A percentile compares a stretch with the other conserved stretches of the same genome.
phyloP scores from a whole-genome alignment of 2,329 filamentous ascomycete genomes.

The Fusarium vanettenii region DNA sequence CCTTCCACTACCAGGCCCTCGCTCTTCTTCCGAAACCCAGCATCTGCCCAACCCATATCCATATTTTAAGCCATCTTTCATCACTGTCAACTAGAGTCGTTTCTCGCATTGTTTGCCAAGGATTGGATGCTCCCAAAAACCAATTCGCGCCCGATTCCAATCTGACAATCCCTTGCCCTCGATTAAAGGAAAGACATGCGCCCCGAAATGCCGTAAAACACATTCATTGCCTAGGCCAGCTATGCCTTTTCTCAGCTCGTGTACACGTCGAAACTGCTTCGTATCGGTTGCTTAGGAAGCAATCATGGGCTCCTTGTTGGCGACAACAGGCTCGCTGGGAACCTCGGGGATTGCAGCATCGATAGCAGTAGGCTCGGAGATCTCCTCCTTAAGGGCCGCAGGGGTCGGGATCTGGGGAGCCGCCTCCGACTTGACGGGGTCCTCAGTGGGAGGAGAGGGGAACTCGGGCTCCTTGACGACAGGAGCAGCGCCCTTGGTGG shows the following conservation, averaged over 20 bases:
- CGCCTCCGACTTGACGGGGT: conserved; percentile 44
- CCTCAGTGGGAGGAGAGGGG: conserved; percentile 52
- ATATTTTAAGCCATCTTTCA: conserved; percentile 38
- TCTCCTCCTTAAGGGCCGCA: conserved; percentile 40
- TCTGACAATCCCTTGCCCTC: conserved; percentile 40
- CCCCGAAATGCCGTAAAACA: conserved; percentile 46
- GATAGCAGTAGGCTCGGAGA: conserved; percentile 39
- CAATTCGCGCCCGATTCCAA: conserved; percentile 42
- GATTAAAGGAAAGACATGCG: conserved; percentile 41
- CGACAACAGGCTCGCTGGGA: conserved; percentile 34
- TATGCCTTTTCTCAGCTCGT: conserved; percentile 43
- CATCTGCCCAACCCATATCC: conserved; percentile 32
- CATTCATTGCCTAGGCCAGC: conserved; percentile 41
- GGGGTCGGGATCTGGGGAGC: conserved; percentile 37
- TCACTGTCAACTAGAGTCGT: conserved; percentile 41
- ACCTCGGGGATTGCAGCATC: conserved; percentile 43
- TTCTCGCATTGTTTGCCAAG: conserved; percentile 41
- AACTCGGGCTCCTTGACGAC: conserved; percentile 48
- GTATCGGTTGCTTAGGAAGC: conserved; percentile 44
- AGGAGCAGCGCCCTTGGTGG: conserved; percentile 27
- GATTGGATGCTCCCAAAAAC: conserved; percentile 44
- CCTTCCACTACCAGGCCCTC: neutral
- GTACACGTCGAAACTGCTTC: conserved; percentile 42
- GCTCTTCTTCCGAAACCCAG: conserved; percentile 6
- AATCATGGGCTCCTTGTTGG: conserved; percentile 42